These are phyloP conservation scores for Penicillium sp. DNA, from an alignment of 2,329 filamentous ascomycete genomes.

Conservation along the genomic window DNA sequence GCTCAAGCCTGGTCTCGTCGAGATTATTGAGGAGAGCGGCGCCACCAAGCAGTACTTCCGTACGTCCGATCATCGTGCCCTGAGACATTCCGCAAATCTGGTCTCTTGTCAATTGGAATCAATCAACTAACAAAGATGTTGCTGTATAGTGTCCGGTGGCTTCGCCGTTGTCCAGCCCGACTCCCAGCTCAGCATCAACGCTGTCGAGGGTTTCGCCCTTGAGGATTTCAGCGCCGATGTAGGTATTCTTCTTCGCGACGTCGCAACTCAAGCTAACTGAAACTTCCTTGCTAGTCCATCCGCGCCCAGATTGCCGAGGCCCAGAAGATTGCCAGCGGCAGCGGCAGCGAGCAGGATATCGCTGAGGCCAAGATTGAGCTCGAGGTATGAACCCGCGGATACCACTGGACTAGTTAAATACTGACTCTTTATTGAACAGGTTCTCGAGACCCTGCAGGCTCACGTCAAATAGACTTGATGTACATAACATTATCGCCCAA, in stretches of 20 bases:
- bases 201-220: slow-evolving; percentile 88
- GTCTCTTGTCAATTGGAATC: slow-evolving; percentile 4
- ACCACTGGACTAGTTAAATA: not conserved
- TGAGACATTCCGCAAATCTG: slow-evolving; percentile 2
- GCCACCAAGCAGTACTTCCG: slow-evolving; percentile 95
- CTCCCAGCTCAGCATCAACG: slow-evolving; percentile 95
- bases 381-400: slow-evolving; percentile 63
- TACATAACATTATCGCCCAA: slow-evolving; percentile 40
- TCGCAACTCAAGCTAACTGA: slow-evolving; percentile 4
- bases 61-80: slow-evolving; percentile 52
- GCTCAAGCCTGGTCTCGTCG: slow-evolving; percentile 92
- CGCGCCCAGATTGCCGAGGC: slow-evolving; percentile 88
- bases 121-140: slow-evolving; percentile 20
- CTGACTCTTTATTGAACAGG: slow-evolving; percentile 32
- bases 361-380: slow-evolving; percentile 99
- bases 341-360: slow-evolving; percentile 93
- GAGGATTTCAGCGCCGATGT: slow-evolving; percentile 93
- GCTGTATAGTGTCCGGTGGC: slow-evolving; percentile 76
- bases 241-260: slow-evolving; percentile 20
- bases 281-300: slow-evolving; percentile 57
- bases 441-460: slow-evolving; percentile 51
- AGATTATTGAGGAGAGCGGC: slow-evolving; percentile 91
- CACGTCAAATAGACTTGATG: slow-evolving; percentile 48
- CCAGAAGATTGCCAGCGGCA: slow-evolving; percentile 88
- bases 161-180: slow-evolving; percentile 96